Conservation (phyloP, 371 early-diverging fungal species). For the Rhizomucor pusillus region DNA sequence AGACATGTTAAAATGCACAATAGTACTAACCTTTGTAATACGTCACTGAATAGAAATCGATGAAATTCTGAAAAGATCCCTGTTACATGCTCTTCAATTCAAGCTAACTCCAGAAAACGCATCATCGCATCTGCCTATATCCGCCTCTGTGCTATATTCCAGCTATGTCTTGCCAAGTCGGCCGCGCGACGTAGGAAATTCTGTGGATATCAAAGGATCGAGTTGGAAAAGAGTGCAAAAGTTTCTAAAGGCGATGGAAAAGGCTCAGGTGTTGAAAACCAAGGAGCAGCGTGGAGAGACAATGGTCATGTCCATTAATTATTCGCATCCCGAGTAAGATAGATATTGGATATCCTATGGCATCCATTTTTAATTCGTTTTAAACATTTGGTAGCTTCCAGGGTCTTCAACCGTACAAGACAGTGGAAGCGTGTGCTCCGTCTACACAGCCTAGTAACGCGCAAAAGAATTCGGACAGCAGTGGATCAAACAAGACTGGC, state of each 20-base stretch:
- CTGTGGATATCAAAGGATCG: constrained; percentile 71
- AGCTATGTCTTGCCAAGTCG: constrained; percentile 62
- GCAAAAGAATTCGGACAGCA: constrained; percentile 1
- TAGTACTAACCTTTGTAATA: not conserved
- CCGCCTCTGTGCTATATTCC: constrained; percentile 63
- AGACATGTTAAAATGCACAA: not conserved
- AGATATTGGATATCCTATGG: not conserved
- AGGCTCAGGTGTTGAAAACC: constrained; percentile 59
- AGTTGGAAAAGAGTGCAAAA: constrained; percentile 74
- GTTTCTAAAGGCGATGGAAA: constrained; percentile 70
- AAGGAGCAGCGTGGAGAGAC: constrained; percentile 70
- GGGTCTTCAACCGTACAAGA: constrained; percentile 28
- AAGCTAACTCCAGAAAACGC: constrained; percentile 55
- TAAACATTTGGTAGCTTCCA: constrained; percentile 18
- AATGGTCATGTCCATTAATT: constrained; percentile 56
- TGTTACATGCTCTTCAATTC: constrained; percentile 62
- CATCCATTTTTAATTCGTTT: not conserved
- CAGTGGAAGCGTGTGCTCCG: constrained; percentile 18
- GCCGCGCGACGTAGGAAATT: constrained; percentile 46
- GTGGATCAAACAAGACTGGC: not conserved
- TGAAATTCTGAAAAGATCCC: constrained; percentile 51
- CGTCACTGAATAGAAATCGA: constrained; percentile 54
- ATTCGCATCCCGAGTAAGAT: constrained; percentile 43
- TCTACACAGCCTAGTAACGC: not conserved
- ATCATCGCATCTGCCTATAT: constrained; percentile 54